Evolutionary conservation across 2,329 filamentous ascomycete genomes (phyloP).

Genomic region (Orbilia ellipsospora): DNA sequence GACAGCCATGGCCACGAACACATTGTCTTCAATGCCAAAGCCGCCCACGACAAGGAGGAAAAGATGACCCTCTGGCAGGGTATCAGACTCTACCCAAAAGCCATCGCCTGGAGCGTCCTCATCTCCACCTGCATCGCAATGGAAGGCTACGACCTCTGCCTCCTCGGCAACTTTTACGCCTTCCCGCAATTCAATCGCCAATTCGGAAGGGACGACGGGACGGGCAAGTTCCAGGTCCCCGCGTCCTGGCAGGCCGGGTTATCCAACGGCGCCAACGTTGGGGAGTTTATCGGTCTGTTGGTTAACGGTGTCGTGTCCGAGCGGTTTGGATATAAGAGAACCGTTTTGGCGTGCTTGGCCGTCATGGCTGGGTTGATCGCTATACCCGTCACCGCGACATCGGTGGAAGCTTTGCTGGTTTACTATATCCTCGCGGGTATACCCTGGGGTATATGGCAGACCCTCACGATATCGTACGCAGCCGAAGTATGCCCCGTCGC

Average conservation of each 20-base stretch:
- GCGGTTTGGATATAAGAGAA: constrained; percentile 67
- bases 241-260: constrained; percentile 47
- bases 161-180: constrained; percentile 75
- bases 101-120: constrained; percentile 81
- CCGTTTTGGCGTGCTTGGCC: constrained; percentile 65
- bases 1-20: constrained; percentile 42
- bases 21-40: constrained; percentile 37
- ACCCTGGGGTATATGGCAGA: constrained; percentile 68
- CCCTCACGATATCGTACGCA: constrained; percentile 62
- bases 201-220: constrained; percentile 38
- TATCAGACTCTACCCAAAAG: constrained; percentile 85
- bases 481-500: constrained; percentile 76
- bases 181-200: constrained; percentile 54
- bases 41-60: constrained; percentile 70
- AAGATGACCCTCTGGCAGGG: constrained; percentile 80
- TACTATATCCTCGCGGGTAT: constrained; percentile 68
- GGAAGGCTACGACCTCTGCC: constrained; percentile 86
- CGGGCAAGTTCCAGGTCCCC: constrained; percentile 40
- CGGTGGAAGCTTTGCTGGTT: constrained; percentile 65
- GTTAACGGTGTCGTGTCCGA: constrained; percentile 68
- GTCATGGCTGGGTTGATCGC: constrained; percentile 66
- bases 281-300: constrained; percentile 67
- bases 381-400: constrained; percentile 67
- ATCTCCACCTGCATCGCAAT: constrained; percentile 93
- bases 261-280: constrained; percentile 62